Evolutionary conservation across 768 basidiomycete species (phyloP).

Genomic region (Sporobolomyces pararoseus): DNA sequence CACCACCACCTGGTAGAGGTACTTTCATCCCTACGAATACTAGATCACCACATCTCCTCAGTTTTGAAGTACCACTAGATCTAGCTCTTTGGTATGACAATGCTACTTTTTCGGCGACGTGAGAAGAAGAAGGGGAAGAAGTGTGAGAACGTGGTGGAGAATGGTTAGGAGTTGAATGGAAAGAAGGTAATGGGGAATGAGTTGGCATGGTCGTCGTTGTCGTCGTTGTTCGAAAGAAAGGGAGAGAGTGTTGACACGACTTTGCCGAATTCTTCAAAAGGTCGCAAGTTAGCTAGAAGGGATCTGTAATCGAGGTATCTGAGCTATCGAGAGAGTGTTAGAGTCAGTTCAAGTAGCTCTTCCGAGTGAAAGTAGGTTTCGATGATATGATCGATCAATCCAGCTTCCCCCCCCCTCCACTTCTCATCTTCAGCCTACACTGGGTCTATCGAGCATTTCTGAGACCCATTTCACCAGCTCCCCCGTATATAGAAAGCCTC

Average conservation of each 20-base stretch:
- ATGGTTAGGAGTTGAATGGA: slow-evolving; percentile 29
- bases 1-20: slow-evolving; percentile 1
- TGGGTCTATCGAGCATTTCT: too few species aligned
- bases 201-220: slow-evolving; percentile 19
- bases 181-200: slow-evolving; percentile 35
- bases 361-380: not conserved
- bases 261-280: too few species aligned
- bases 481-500: too few species aligned
- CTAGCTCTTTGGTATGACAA: slow-evolving; percentile 31
- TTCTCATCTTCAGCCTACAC: too few species aligned
- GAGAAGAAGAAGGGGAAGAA: slow-evolving; percentile 14
- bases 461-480: too few species aligned
- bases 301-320: too few species aligned
- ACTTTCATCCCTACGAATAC: slow-evolving; percentile 18
- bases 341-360: not conserved
- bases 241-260: not conserved
- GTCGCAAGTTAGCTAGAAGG: too few species aligned
- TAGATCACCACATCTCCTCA: not conserved
- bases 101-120: slow-evolving; percentile 35
- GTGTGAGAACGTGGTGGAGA: slow-evolving; percentile 22
- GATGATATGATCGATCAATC: too few species aligned
- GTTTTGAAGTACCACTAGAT: not conserved
- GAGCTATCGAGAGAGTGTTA: too few species aligned
- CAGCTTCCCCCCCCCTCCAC: too few species aligned
- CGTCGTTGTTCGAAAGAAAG: not conserved